Conservation (phyloP, 495 filamentous ascomycete species). For the Hypoxylon trugodes region DNA sequence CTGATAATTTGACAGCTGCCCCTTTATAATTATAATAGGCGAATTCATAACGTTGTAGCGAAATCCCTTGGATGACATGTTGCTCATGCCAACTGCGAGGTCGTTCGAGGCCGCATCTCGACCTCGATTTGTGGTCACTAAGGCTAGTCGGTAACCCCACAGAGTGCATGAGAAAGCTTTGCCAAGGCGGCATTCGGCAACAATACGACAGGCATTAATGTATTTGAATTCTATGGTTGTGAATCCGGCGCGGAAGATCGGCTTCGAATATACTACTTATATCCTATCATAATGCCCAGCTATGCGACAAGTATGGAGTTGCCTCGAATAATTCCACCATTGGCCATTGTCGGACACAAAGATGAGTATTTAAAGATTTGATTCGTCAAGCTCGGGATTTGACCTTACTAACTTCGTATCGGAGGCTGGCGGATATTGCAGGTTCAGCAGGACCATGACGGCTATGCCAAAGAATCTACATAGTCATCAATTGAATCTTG, state of each 20-base stretch:
- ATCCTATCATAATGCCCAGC: background rate
- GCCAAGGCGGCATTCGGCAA: slow-evolving; percentile 39
- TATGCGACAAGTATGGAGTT: background rate
- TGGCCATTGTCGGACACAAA: background rate
- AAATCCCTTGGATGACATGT: no score
- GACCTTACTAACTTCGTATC: background rate
- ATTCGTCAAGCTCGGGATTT: background rate
- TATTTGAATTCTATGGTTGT: background rate
- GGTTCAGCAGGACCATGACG: slow-evolving; percentile 22
- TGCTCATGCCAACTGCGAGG: no score
- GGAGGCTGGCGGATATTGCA: background rate
- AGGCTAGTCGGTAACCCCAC: slow-evolving; percentile 2
- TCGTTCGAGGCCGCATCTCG: background rate
- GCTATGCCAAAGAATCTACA: slow-evolving; percentile 4
- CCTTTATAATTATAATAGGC: no score
- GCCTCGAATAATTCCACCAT: background rate
- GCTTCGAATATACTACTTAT: slow-evolving; percentile 1
- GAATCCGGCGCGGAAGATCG: slow-evolving; percentile 27
- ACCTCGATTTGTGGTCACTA: background rate
- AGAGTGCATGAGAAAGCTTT: slow-evolving; percentile 11
- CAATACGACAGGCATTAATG: background rate
- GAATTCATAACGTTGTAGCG: no score
- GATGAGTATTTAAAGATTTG: background rate
- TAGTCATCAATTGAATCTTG: background rate
- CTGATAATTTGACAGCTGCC: no score